Evolutionary conservation across 148 eudicot species (phyloP), one percentile per base, ranked within the genome.

Genomic region (Vaccinium myrtillus): DNA sequence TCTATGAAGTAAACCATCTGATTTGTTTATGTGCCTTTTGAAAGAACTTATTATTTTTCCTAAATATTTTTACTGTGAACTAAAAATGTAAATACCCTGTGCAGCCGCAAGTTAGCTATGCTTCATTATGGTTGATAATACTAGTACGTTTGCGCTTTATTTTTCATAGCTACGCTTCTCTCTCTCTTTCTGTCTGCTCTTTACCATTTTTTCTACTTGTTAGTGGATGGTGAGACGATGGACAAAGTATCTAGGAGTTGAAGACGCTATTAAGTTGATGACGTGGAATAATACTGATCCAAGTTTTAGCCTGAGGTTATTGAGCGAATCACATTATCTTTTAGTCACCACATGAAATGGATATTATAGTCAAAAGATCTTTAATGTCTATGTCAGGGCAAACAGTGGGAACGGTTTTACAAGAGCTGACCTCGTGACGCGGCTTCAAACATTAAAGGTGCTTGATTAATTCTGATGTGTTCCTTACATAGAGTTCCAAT

Each of bases 141-240:
- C 50, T 63, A 50, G 21, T 9, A n/a, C 54, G 30, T 7, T 78
- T 51, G 18, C 43, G 14, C 18, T 12, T 48, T 53, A 30, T 0
- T 30, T 49, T 43, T 69, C 65, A 19, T 53, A 27, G 27, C 74
- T 73, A 23, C 83, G 46, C 49, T 69, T 59, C 49, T 78, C 67
- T 36, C 39, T 27, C 51, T 85, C 14, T 39, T 25, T 75, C 32
- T 51, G 36, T 78, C 21, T 0, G 30, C 51, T 19, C 18, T 69
- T 75, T 75, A 79, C 79, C 48, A 58, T 84, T 70, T 77, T 49
- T 25, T 87, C 73, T 55, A 25, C 55, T 86, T 82, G 39, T 81
- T 80, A 96, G 98, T 96, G 99, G 98, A 94, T 96, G 97, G 98
- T 96, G 79, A 93, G 98, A 89, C 90, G 98, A 63, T 96, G 99